These are phyloP conservation scores for Tuber magnatum DNA, from an alignment of 495 filamentous ascomycete genomes.

Conservation along the genomic window DNA sequence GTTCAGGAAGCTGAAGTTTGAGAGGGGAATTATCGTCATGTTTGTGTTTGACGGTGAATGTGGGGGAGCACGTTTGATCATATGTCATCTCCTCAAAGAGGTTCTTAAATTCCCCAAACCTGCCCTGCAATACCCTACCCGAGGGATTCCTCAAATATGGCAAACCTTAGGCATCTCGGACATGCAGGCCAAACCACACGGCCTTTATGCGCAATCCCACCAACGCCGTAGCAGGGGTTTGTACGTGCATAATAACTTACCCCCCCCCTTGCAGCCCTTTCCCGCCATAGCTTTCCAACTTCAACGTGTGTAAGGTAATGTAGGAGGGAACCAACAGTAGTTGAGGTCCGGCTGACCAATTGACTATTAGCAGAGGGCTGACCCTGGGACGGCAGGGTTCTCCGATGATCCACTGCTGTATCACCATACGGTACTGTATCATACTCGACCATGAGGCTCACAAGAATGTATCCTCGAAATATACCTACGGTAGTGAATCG, in stretches of 20 bases:
- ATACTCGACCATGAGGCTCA: too few relatives aligned
- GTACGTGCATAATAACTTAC: background rate
- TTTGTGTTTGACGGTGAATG: background rate
- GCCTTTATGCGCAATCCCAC: background rate
- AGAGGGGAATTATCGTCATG: slow-evolving; percentile 19
- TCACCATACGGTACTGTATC: too few relatives aligned
- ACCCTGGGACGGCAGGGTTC: background rate
- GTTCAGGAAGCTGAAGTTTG: slow-evolving; percentile 7
- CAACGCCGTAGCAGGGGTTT: background rate
- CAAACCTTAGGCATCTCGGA: background rate
- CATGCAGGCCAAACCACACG: background rate
- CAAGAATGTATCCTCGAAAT: too few relatives aligned
- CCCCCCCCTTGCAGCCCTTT: background rate
- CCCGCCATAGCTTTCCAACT: background rate
- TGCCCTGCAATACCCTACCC: background rate
- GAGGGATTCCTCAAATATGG: background rate
- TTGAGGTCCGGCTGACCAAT: background rate
- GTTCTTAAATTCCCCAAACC: background rate
- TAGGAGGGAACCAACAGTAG: background rate
- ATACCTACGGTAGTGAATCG: too few relatives aligned
- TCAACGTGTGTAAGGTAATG: background rate
- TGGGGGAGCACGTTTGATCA: background rate
- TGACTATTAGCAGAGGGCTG: background rate
- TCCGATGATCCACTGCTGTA: background rate
- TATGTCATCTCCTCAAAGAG: background rate